Conservation (phyloP, 2,329 filamentous ascomycete genomes). For the Alternaria consortialis region DNA sequence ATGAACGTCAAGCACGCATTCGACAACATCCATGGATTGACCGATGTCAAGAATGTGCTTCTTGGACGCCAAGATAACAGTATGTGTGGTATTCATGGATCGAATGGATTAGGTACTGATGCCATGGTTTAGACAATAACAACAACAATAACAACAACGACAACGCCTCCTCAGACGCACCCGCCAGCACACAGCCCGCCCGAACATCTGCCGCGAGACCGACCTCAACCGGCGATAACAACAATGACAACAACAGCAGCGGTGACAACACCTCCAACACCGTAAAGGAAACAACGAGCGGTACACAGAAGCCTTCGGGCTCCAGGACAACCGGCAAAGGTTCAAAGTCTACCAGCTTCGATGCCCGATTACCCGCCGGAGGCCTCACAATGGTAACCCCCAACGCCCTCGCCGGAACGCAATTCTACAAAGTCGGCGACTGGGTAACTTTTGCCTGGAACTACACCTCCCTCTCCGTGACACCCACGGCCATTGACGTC, state of each 20-base stretch:
- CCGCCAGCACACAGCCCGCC: constrained; percentile 21
- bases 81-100: constrained; percentile 12
- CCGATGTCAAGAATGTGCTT: constrained; percentile 39
- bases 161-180: constrained; percentile 26
- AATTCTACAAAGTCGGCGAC: constrained; percentile 72
- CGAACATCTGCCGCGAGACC: constrained; percentile 15
- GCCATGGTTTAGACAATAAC: constrained; percentile 4
- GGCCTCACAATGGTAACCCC: constrained; percentile 71
- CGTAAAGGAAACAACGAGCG: constrained; percentile 26
- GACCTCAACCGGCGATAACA: constrained; percentile 20
- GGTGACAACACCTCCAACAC: constrained; percentile 23
- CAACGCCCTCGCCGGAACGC: constrained; percentile 56
- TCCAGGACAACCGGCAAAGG: constrained; percentile 31
- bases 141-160: constrained; percentile 13
- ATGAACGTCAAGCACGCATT: constrained; percentile 46
- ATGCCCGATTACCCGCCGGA: constrained; percentile 64
- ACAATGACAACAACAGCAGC: constrained; percentile 23
- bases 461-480: constrained; percentile 69
- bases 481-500: constrained; percentile 68
- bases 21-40: constrained; percentile 41
- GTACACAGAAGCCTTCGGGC: constrained; percentile 30
- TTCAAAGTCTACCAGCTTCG: constrained; percentile 53
- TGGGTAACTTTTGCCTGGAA: constrained; percentile 73
- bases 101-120: neutral
- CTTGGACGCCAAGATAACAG: constrained; percentile 46